Conservation (phyloP, 2,329 filamentous ascomycete species). For the Pseudogymnoascus sp. region DNA sequence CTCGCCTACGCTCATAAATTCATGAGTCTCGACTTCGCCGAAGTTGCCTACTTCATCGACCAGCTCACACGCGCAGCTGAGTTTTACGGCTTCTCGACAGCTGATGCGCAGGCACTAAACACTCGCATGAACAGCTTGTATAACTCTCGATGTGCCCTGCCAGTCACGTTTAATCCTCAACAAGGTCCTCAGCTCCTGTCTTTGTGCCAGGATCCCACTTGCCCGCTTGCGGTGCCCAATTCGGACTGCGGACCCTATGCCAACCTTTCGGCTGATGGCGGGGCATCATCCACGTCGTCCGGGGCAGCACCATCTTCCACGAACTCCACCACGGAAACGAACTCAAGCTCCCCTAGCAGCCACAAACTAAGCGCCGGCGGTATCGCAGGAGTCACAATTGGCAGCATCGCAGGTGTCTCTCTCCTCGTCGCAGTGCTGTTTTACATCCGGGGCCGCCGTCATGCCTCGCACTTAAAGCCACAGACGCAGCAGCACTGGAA, state of each 20-base stretch:
- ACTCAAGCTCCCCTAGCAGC: not conserved
- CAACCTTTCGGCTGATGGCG: constrained; percentile 20
- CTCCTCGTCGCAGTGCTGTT: not conserved
- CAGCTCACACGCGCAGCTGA: constrained; percentile 23
- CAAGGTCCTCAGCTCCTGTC: constrained; percentile 18
- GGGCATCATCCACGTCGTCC: not conserved
- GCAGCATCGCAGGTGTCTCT: not conserved
- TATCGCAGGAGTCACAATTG: not conserved
- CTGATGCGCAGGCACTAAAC: constrained; percentile 21
- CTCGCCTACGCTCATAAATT: constrained; percentile 30
- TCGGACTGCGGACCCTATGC: constrained; percentile 25
- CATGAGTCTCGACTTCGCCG: constrained; percentile 27
- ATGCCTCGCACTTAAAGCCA: not conserved
- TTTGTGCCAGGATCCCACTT: constrained; percentile 25
- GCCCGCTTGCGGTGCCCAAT: constrained; percentile 23
- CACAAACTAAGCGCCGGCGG: not conserved
- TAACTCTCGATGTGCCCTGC: constrained; percentile 25
- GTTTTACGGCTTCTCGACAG: constrained; percentile 25
- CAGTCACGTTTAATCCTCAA: constrained; percentile 8
- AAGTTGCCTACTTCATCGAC: constrained; percentile 28
- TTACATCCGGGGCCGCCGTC: not conserved
- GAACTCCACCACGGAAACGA: not conserved
- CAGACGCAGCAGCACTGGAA: not conserved
- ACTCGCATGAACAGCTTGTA: constrained; percentile 24
- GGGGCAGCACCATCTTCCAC: not conserved